Percentiles rank a stretch among this genome's conserved stretches.
These are phyloP conservation scores for Phlegmacium glaucopus DNA, from an alignment of 768 basidiomycete species.

Conservation along the genomic window DNA sequence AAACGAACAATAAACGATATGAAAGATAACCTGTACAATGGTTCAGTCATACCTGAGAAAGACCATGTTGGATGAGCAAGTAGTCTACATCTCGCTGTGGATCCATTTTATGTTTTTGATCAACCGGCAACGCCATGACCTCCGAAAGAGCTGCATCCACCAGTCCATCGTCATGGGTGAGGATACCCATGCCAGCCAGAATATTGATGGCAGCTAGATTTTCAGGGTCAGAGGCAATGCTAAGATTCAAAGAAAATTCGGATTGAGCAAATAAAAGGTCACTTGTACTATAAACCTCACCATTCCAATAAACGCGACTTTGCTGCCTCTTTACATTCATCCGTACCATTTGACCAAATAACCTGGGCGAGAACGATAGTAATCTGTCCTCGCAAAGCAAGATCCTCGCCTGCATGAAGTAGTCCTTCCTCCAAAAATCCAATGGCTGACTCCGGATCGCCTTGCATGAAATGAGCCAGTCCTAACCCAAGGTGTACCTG, in stretches of 20 bases:
- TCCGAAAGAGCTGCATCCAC: conserved; percentile 87
- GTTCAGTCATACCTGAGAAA: conserved; percentile 55
- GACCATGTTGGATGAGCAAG: conserved; percentile 67
- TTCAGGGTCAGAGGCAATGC: conserved; percentile 74
- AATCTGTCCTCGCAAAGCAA: conserved; percentile 58
- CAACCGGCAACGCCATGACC: conserved; percentile 64
- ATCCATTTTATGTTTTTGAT: conserved; percentile 65
- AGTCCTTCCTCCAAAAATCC: conserved; percentile 65
- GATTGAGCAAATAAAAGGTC: background rate
- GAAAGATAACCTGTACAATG: background rate
- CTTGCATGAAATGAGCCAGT: conserved; percentile 64
- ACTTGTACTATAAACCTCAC: conserved; percentile 38
- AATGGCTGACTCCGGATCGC: conserved; percentile 61
- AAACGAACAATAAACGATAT: background rate
- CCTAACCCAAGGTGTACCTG: conserved; percentile 73
- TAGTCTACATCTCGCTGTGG: conserved; percentile 66
- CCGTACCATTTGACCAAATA: conserved; percentile 78
- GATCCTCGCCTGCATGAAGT: conserved; percentile 46
- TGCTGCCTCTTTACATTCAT: conserved; percentile 73
- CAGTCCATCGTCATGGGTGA: conserved; percentile 73
- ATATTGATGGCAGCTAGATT: conserved; percentile 80
- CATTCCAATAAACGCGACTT: conserved; percentile 80
- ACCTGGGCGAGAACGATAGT: conserved; percentile 79
- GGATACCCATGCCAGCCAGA: conserved; percentile 85
- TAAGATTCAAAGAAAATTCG: conserved; percentile 25